These are phyloP conservation scores for Thalia dealbata DNA, from an alignment of 176 grass and related monocot species.

Conservation along the genomic window DNA sequence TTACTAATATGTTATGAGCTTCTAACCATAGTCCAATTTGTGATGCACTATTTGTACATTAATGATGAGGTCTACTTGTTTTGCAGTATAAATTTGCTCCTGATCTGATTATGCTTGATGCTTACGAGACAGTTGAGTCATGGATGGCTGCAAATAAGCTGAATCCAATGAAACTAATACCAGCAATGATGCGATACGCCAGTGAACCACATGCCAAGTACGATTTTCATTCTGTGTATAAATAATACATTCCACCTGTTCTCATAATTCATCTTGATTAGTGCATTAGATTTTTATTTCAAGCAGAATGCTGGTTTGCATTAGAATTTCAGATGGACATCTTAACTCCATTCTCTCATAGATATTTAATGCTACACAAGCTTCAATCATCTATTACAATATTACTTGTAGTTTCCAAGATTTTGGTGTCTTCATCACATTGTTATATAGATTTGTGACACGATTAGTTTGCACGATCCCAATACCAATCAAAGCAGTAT, in stretches of 20 bases:
- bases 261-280: not conserved
- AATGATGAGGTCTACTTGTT: conserved; percentile 5
- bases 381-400: not conserved
- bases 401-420: not conserved
- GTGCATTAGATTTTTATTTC: not conserved
- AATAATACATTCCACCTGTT: not conserved
- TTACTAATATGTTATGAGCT: not conserved
- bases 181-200: conserved; percentile 99
- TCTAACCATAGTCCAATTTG: not conserved
- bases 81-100: conserved; percentile 98
- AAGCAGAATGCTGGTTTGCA: not conserved
- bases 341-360: not conserved
- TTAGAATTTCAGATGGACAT: not conserved
- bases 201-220: conserved; percentile 99
- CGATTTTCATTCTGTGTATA: conserved; percentile 8
- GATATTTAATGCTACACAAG: not conserved
- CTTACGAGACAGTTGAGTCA: conserved; percentile 95
- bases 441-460: not conserved
- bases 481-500: no score
- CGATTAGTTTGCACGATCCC: no score
- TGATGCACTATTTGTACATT: not conserved
- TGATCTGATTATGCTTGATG: conserved; percentile 92
- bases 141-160: conserved; percentile 89
- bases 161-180: conserved; percentile 95
- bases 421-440: no score